Percentiles rank a stretch among this genome's conserved stretches.
Evolutionary conservation across 2,329 filamentous ascomycete species (phyloP).

Genomic region (Paradendryphiella salina): DNA sequence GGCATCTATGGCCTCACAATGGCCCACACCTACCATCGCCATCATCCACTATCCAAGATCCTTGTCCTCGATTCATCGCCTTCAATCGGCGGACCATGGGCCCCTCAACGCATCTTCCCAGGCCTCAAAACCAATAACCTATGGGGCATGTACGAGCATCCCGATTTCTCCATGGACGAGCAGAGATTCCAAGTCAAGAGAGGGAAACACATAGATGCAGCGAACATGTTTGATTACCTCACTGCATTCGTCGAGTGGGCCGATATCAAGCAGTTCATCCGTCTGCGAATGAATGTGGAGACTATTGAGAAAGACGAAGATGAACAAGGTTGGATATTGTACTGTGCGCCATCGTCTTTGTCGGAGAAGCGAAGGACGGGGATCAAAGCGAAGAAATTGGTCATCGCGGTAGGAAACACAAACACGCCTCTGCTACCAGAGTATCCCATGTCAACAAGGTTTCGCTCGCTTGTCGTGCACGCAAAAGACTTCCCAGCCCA

Average conservation of each 20-base stretch:
- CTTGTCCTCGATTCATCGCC: constrained; percentile 49
- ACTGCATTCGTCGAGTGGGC: constrained; percentile 42
- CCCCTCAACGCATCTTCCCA: constrained; percentile 47
- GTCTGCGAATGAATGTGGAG: constrained; percentile 57
- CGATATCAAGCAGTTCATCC: constrained; percentile 55
- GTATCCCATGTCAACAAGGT: constrained; percentile 56
- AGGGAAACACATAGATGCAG: constrained; percentile 63
- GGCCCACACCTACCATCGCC: constrained; percentile 52
- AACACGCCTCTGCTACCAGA: constrained; percentile 60
- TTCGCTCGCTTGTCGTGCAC: constrained; percentile 61
- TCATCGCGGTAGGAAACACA: constrained; percentile 65
- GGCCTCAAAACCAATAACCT: constrained; percentile 52
- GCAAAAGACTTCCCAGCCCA: constrained; percentile 56
- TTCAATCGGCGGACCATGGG: constrained; percentile 50
- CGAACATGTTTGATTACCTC: constrained; percentile 61
- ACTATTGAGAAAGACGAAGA: constrained; percentile 51
- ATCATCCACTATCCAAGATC: constrained; percentile 47
- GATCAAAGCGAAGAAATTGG: constrained; percentile 53
- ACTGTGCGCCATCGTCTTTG: constrained; percentile 12
- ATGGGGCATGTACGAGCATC: constrained; percentile 47
- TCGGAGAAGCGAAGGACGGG: constrained; percentile 32
- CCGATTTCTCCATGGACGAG: constrained; percentile 44
- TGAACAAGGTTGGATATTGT: constrained; percentile 26
- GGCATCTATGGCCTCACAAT: constrained; percentile 50
- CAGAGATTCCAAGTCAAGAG: constrained; percentile 46